Evolutionary conservation across 805 yeast genomes (phyloP).

Genomic region (Vanderwaltozyma yarrowii): DNA sequence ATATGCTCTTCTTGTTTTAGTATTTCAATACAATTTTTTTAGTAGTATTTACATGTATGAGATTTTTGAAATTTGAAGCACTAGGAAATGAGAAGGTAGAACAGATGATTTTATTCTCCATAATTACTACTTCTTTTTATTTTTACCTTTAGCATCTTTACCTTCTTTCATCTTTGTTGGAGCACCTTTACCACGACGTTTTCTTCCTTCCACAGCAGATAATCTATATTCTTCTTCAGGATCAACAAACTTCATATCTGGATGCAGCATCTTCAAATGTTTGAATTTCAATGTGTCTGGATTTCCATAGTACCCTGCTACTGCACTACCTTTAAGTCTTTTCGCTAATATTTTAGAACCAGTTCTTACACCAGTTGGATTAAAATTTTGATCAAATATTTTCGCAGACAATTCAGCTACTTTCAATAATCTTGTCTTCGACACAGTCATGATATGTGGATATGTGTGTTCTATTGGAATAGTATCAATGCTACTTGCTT

Average conservation of each 20-base stretch:
- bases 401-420: slow-evolving; percentile 51
- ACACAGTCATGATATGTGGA: slow-evolving; percentile 23
- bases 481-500: too few species aligned
- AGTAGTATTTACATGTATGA: too few species aligned
- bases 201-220: slow-evolving; percentile 51
- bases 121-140: slow-evolving; percentile 16
- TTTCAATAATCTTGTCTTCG: slow-evolving; percentile 40
- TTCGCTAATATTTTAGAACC: slow-evolving; percentile 62
- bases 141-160: slow-evolving; percentile 30
- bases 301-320: slow-evolving; percentile 66
- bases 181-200: slow-evolving; percentile 84
- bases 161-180: slow-evolving; percentile 58
- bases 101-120: not conserved
- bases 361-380: slow-evolving; percentile 55
- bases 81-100: too few species aligned
- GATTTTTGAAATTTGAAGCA: too few species aligned
- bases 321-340: slow-evolving; percentile 63
- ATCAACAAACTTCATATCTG: slow-evolving; percentile 43
- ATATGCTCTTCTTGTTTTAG: too few species aligned
- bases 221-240: slow-evolving; percentile 64
- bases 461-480: too few species aligned
- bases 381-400: slow-evolving; percentile 61
- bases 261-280: slow-evolving; percentile 45
- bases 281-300: slow-evolving; percentile 55
- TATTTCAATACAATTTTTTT: too few species aligned